Conservation (phyloP, 2,329 filamentous ascomycete genomes). For the Botryotinia globosa region DNA sequence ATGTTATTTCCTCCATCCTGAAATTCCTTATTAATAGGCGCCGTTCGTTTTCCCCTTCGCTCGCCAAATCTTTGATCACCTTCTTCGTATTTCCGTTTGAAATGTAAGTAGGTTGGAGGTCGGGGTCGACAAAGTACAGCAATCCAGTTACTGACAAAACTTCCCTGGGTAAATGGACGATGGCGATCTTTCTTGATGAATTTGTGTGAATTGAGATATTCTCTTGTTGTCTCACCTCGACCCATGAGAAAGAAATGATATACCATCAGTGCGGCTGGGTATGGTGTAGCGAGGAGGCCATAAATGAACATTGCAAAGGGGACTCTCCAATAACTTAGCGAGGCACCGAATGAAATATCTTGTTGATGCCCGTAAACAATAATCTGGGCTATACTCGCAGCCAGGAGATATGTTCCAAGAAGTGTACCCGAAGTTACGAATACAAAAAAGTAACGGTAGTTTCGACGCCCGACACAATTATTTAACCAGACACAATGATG, state of each 20-base stretch:
- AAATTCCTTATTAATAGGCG: slow-evolving; percentile 49
- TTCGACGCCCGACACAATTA: slow-evolving; percentile 93
- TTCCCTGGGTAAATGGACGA: slow-evolving; percentile 81
- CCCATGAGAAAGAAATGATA: slow-evolving; percentile 93
- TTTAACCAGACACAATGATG: slow-evolving; percentile 99
- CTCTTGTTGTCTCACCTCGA: slow-evolving; percentile 89
- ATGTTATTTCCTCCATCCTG: slow-evolving; percentile 65
- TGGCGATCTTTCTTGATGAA: slow-evolving; percentile 90
- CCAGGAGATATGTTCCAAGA: slow-evolving; percentile 72
- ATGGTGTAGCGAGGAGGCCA: slow-evolving; percentile 68
- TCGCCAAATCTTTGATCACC: slow-evolving; percentile 81
- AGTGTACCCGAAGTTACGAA: slow-evolving; percentile 81
- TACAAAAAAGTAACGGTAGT: slow-evolving; percentile 96
- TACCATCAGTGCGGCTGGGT: slow-evolving; percentile 77
- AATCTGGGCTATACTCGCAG: slow-evolving; percentile 76
- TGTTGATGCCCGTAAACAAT: slow-evolving; percentile 66
- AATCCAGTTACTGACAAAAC: slow-evolving; percentile 72
- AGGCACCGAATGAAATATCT: slow-evolving; percentile 61
- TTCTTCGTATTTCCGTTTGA: slow-evolving; percentile 72
- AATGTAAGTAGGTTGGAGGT: slow-evolving; percentile 82
- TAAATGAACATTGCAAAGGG: slow-evolving; percentile 90
- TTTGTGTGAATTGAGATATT: slow-evolving; percentile 95
- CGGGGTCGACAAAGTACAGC: slow-evolving; percentile 79
- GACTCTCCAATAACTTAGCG: slow-evolving; percentile 70
- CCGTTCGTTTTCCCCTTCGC: slow-evolving; percentile 51